phyloP scores from a whole-genome alignment of 2,329 filamentous ascomycete genomes.

The Gnomoniopsis smithogilvyi region DNA sequence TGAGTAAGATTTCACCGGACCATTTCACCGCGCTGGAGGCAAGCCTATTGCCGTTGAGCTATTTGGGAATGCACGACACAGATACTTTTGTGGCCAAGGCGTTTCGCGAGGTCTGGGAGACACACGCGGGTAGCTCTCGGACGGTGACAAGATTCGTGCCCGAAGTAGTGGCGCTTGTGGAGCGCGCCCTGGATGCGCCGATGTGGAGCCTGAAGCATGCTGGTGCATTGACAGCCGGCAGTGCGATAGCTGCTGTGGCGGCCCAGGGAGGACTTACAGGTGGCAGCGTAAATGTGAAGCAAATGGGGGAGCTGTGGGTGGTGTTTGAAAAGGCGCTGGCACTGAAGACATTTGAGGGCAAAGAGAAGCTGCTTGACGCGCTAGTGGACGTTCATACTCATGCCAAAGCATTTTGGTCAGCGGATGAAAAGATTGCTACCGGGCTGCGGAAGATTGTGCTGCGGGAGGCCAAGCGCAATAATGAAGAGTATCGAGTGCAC shows the following conservation, averaged over 20 bases:
- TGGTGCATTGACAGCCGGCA: constrained; percentile 75
- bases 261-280: constrained; percentile 54
- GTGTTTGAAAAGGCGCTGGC: constrained; percentile 76
- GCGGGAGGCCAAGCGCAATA: constrained; percentile 89
- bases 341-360: constrained; percentile 90
- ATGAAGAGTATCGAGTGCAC: constrained; percentile 75
- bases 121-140: constrained; percentile 82
- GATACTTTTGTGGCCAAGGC: constrained; percentile 75
- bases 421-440: constrained; percentile 49
- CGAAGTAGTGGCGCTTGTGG: constrained; percentile 72
- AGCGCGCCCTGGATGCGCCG: constrained; percentile 68
- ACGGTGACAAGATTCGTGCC: constrained; percentile 79
- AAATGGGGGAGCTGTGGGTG: constrained; percentile 72
- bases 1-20: constrained; percentile 85
- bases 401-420: constrained; percentile 54
- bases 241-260: constrained; percentile 65
- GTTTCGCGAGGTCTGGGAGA: constrained; percentile 84
- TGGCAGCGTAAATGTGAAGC: constrained; percentile 52
- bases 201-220: constrained; percentile 92
- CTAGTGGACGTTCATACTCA: constrained; percentile 75
- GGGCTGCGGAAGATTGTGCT: constrained; percentile 77
- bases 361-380: constrained; percentile 77
- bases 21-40: constrained; percentile 76
- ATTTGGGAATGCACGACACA: constrained; percentile 81
- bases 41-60: constrained; percentile 79